These are phyloP conservation scores for Venturia carpophila DNA, from an alignment of 2,329 filamentous ascomycete species.

Conservation along the genomic window DNA sequence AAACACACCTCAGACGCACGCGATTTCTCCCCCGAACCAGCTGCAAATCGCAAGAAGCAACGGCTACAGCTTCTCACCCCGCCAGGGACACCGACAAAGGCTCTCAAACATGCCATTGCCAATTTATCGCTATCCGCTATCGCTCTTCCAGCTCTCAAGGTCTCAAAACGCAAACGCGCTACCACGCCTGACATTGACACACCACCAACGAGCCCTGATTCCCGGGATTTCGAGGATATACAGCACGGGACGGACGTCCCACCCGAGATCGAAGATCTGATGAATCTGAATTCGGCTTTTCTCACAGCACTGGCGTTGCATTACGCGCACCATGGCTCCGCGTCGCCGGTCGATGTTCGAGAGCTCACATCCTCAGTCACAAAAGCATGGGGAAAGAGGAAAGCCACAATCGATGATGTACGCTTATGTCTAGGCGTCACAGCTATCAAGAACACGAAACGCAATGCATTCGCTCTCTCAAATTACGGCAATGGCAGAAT, in stretches of 20 bases:
- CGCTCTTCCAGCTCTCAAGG: constrained; percentile 4
- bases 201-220: constrained; percentile 16
- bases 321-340: constrained; percentile 42
- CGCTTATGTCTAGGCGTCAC: constrained; percentile 39
- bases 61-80: constrained; percentile 12
- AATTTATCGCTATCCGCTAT: constrained; percentile 15
- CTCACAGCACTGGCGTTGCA: constrained; percentile 43
- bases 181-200: constrained; percentile 11
- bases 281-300: constrained; percentile 41
- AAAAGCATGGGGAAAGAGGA: constrained; percentile 39
- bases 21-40: not conserved
- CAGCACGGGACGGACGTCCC: constrained; percentile 28
- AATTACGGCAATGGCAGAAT: constrained; percentile 38
- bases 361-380: constrained; percentile 35
- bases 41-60: not conserved
- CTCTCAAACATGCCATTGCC: constrained; percentile 13
- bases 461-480: constrained; percentile 32
- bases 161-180: constrained; percentile 15
- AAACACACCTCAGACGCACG: constrained; percentile 12
- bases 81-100: constrained; percentile 18
- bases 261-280: constrained; percentile 36
- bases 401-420: constrained; percentile 40
- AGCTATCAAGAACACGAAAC: constrained; percentile 23
- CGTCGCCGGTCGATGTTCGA: constrained; percentile 36
- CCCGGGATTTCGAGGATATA: not conserved